Conservation (phyloP, 306 rosid genomes). For the Bauhinia variegata region DNA sequence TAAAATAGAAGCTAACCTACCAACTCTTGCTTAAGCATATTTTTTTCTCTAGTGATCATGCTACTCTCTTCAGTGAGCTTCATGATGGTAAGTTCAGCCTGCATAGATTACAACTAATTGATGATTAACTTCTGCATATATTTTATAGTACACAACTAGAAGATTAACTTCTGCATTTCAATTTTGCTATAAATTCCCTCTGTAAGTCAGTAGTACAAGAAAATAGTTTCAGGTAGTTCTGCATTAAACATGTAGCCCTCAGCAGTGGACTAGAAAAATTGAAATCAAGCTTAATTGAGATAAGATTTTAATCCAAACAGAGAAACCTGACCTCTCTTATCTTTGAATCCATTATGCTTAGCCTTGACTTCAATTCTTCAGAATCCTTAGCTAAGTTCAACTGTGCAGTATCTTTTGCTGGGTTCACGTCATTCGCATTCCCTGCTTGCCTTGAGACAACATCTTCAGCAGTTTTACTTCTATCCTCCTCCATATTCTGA, state of each 20-base stretch:
- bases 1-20: slow-evolving; percentile 40
- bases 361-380: slow-evolving; percentile 65
- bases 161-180: not conserved
- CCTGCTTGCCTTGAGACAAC: slow-evolving; percentile 41
- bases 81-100: slow-evolving; percentile 69
- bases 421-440: slow-evolving; percentile 44
- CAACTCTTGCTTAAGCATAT: slow-evolving; percentile 68
- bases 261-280: slow-evolving; percentile 31
- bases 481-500: slow-evolving; percentile 48
- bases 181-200: slow-evolving; percentile 16
- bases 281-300: slow-evolving; percentile 13
- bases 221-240: slow-evolving; percentile 12
- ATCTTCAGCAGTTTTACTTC: slow-evolving; percentile 36
- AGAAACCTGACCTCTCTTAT: slow-evolving; percentile 75
- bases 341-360: slow-evolving; percentile 58
- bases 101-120: slow-evolving; percentile 39
- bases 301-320: slow-evolving; percentile 28
- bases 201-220: slow-evolving; percentile 6
- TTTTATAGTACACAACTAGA: too few species aligned
- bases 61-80: slow-evolving; percentile 68
- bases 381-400: slow-evolving; percentile 49
- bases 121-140: too few species aligned
- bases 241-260: slow-evolving; percentile 19
- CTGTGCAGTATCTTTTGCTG: slow-evolving; percentile 42
- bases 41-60: slow-evolving; percentile 52